Base-by-base conservation (phyloP, 1,284 basidiomycete species). In the Tylopilus orsonianus region DNA sequence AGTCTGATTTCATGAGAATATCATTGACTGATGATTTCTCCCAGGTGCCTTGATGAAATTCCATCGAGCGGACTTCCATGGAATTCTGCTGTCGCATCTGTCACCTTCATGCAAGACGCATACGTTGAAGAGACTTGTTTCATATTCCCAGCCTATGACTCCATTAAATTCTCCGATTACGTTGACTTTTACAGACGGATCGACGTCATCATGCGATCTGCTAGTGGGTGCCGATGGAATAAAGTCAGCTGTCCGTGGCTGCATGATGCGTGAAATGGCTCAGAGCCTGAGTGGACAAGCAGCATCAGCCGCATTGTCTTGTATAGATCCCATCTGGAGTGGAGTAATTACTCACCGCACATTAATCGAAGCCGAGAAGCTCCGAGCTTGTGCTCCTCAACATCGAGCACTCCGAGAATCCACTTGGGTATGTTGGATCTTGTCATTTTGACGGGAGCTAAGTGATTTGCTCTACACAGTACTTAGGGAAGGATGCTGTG, bases 171-270 rank as follows among this genome's bases (percentile, higher is more conserved):
- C 60, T 18, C 48, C 52, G 1, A 66, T 79, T 16, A 60, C 53
- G 8, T 56, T 80, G n/a, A 50, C 60, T 12, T 80, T 81, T 53
- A 39, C 63, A 5, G 75, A 80, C 48, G 76, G 74, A 4, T 62
- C 70, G 1, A 63, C 61, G 0, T 69, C 72, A 3, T 59, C 63
- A 4, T 77, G 73, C 53, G 76, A 80, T 49, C 37, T 80, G 10
- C 67, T 80, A 14, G 61, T 80, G 20, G 79, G 76, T 22, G 75
- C 77, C 0, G 78, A 81, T 50, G 79, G 79, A 0, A 55, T 81
- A 48, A 80, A 77, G 56, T 81, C 79, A 0, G 63, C 62, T 10
- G 72, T 79, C 9, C 72, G 79, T 33, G 56, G 56, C 35, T 56
- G 61, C n/a, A 66, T 80, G 61, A 64, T 75, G 40, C 53, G 55